Evolutionary conservation across 2,329 filamentous ascomycete genomes (phyloP), one percentile per base, ranked within the genome.

Genomic region (Talaromyces albobiverticillius): DNA sequence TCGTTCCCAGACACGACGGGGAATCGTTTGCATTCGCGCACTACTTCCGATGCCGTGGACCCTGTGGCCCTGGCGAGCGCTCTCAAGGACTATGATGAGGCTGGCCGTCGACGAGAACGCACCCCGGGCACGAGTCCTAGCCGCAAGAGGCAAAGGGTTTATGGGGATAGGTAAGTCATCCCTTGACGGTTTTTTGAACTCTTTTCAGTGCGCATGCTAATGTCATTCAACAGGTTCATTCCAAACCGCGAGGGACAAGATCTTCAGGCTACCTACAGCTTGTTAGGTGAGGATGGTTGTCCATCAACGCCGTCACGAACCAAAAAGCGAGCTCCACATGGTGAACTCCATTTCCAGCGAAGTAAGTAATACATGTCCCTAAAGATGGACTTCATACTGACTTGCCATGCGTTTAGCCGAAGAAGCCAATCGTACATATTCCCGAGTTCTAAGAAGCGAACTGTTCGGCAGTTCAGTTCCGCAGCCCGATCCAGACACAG

Each of bases 341-440:
- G 89, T 50, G 94, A 96, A 71, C 82, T 96, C 59, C 88, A 97
- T 70, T 96, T 95, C 61, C 94, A 99, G 70, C 92, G 86, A 72
- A 94, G 91, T 93, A 78, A 67, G 86, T 71, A 26, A 23, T 31
- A 46, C 41, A 68, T 46, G 26, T 16, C 51, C 20, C 16, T 32
- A 9, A 14, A 40, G 43, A 40, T 18, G 20, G n/a, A 40, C 25
- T 23, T 38, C n/a, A 22, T n/a, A 9, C 26, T 58, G 47, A 54
- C 62, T 64, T 43, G 60, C 29, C 53, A 40, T 49, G 16, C 52
- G 40, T 55, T 20, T 64, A 85, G 92, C 89, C 47, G 92, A 96
- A 74, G 91, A 97, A 80, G 94, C 94, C 46, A 96, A 99, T 65
- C 84, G 89, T 56, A 96, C 90, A 18, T 99, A 93, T 71, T 95